These are phyloP conservation scores for Clausena lansium DNA, from an alignment of 345 rosid species.

Conservation along the genomic window DNA sequence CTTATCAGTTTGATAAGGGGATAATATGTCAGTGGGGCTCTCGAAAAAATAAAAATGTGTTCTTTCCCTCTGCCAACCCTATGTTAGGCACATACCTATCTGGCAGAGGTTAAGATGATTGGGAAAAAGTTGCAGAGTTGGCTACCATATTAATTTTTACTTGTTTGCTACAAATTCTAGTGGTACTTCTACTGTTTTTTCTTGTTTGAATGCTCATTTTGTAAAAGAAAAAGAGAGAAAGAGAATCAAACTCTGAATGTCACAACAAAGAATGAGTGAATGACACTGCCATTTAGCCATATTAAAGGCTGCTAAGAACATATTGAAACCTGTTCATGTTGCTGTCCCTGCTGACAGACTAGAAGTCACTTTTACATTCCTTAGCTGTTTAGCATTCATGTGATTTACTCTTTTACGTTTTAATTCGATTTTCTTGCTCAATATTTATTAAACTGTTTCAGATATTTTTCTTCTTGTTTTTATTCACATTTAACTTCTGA, in stretches of 20 bases:
- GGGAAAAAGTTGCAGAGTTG: neutral
- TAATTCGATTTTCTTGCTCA: neutral
- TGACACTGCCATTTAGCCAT: neutral
- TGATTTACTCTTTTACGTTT: neutral
- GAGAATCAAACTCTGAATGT: neutral
- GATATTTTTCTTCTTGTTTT: neutral
- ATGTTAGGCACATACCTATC: neutral
- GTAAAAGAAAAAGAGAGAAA: neutral
- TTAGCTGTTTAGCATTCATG: neutral
- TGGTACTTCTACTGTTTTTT: neutral
- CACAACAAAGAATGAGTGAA: neutral
- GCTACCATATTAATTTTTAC: neutral
- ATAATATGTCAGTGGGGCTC: neutral
- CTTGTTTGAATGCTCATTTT: conserved; percentile 8
- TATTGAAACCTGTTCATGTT: neutral
- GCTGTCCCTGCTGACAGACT: neutral
- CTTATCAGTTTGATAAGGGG: neutral
- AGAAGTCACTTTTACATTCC: neutral
- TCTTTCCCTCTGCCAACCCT: neutral
- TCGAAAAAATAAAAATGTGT: neutral
- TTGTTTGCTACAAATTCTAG: neutral
- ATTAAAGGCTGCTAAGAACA: neutral
- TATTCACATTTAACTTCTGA: conserved; percentile 2
- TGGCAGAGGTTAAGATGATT: neutral
- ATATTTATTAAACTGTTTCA: neutral